A percentile compares a stretch with the other conserved stretches of the same genome.
Evolutionary conservation across 1,139 yeast species (phyloP).

Genomic region (Blastobotrys illinoisensis): DNA sequence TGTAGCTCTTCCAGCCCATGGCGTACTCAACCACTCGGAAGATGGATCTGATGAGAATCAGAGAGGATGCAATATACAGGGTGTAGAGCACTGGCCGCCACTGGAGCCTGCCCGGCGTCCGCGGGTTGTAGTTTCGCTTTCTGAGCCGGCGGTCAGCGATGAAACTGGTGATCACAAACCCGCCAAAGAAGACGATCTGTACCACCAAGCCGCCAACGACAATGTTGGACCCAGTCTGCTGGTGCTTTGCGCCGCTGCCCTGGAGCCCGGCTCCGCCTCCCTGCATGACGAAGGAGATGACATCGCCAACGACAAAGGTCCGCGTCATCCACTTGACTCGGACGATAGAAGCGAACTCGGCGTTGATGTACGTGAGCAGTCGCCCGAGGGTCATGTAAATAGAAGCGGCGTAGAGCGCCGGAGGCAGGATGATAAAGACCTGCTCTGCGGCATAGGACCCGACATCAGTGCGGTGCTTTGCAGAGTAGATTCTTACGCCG

Average conservation of each 20-base stretch:
- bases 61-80: constrained; percentile 29
- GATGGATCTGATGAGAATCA: constrained; percentile 40
- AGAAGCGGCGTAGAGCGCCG: constrained; percentile 42
- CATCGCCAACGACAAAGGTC: constrained; percentile 43
- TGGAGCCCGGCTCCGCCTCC: constrained; percentile 42
- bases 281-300: constrained; percentile 39
- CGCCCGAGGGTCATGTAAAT: constrained; percentile 43
- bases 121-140: constrained; percentile 5
- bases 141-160: constrained; percentile 15
- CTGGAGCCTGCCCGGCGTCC: constrained; percentile 16
- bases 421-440: constrained; percentile 39
- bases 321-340: constrained; percentile 35
- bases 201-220: constrained; percentile 28
- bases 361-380: constrained; percentile 30
- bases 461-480: constrained; percentile 18
- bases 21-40: constrained; percentile 39
- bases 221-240: constrained; percentile 21
- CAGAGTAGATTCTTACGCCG: constrained; percentile 31
- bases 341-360: constrained; percentile 31
- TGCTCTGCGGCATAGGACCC: constrained; percentile 37
- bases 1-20: constrained; percentile 36
- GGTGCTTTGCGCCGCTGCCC: constrained; percentile 17
- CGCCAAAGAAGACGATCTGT: constrained; percentile 37
- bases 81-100: constrained; percentile 14
- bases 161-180: constrained; percentile 25